Conservation (phyloP, 805 yeast species). For the Yamadazyma laniorum region DNA sequence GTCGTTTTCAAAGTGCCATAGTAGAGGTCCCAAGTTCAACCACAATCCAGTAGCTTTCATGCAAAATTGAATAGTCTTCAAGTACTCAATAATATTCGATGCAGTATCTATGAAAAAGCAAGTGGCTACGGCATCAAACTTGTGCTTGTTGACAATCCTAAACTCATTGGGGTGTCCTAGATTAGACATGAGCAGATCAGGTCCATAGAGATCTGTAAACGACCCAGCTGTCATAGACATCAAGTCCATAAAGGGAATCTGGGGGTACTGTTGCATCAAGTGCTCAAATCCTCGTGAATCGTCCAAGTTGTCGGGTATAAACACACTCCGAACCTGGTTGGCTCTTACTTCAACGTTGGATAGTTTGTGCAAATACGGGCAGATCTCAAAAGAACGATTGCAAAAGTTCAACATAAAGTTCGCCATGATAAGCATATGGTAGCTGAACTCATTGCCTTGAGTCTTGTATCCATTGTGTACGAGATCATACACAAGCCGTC, state of each 20-base stretch:
- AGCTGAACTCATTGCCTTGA: constrained; percentile 68
- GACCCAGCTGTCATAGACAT: constrained; percentile 77
- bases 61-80: constrained; percentile 47
- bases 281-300: constrained; percentile 3
- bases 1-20: constrained; percentile 70
- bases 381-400: constrained; percentile 37
- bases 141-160: constrained; percentile 34
- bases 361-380: constrained; percentile 55
- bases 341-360: constrained; percentile 45
- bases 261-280: constrained; percentile 25
- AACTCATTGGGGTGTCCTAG: constrained; percentile 42
- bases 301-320: constrained; percentile 45
- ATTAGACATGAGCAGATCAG: constrained; percentile 30
- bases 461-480: constrained; percentile 54
- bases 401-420: constrained; percentile 53
- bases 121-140: constrained; percentile 50
- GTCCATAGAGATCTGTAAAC: constrained; percentile 66
- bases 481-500: constrained; percentile 55
- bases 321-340: constrained; percentile 50
- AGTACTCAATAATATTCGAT: constrained; percentile 54
- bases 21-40: constrained; percentile 67
- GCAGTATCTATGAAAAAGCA: constrained; percentile 68
- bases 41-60: constrained; percentile 49
- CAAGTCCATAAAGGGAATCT: constrained; percentile 44
- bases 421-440: constrained; percentile 61